These are phyloP conservation scores for Diplotaxis tenuifolia DNA, from an alignment of 345 rosid species.

Conservation along the genomic window DNA sequence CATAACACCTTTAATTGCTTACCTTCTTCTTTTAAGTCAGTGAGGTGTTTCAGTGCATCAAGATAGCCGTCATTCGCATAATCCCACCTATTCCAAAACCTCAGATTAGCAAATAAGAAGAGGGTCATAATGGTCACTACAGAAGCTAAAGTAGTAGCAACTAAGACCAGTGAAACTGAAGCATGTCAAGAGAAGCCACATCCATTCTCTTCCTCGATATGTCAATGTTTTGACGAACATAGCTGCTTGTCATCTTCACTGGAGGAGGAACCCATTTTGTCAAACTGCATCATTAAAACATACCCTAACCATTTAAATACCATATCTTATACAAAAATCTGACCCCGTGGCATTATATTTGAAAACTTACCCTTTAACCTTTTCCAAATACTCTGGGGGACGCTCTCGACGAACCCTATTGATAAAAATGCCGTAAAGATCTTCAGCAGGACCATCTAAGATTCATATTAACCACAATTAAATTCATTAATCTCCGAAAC, in stretches of 20 bases:
- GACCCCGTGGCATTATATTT: too few relatives aligned
- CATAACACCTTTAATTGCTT: background rate
- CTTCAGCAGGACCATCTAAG: constrained; percentile 92
- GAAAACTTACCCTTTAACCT: constrained; percentile 62
- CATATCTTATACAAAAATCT: background rate
- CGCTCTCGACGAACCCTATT: constrained; percentile 76
- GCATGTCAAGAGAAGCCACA: constrained; percentile 91
- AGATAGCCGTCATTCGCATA: constrained; percentile 85
- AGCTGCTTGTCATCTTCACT: constrained; percentile 84
- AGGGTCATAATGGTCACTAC: background rate
- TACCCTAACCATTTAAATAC: background rate
- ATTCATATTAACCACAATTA: background rate
- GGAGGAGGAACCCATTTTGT: constrained; percentile 99
- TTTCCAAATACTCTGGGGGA: constrained; percentile 68
- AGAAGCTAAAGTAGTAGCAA: background rate
- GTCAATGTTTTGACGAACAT: constrained; percentile 62
- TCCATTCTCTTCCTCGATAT: constrained; percentile 91
- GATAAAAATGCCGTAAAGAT: constrained; percentile 90
- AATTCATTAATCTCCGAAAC: background rate
- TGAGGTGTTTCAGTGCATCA: constrained; percentile 82
- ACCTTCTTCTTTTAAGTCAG: constrained; percentile 94
- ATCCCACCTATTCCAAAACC: constrained; percentile 69
- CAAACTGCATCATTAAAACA: constrained; percentile 51
- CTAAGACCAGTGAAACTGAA: constrained; percentile 87
- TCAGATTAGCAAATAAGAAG: background rate